phyloP scores from a whole-genome alignment of 2,329 filamentous ascomycete species.

The Trichothecium roseum region DNA sequence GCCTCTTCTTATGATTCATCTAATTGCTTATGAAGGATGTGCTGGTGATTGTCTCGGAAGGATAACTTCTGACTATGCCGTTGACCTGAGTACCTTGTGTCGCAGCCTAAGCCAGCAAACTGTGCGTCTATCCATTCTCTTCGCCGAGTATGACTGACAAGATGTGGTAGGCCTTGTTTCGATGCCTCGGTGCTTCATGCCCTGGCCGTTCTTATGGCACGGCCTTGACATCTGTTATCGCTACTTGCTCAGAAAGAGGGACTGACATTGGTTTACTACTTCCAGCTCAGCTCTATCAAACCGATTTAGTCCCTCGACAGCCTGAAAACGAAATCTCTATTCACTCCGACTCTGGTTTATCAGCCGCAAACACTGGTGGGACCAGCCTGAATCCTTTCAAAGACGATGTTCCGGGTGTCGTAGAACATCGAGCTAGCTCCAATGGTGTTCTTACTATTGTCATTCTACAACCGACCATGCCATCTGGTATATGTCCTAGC shows the following conservation, averaged over 20 bases:
- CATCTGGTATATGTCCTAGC: no score
- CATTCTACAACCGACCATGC: no score
- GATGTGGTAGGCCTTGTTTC: conserved; percentile 1
- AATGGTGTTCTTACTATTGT: conserved; percentile 19
- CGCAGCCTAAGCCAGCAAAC: background rate
- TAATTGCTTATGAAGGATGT: no score
- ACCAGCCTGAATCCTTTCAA: no score
- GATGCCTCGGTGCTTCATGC: conserved; percentile 2
- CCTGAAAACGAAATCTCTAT: no score
- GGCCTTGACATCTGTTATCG: conserved; percentile 1
- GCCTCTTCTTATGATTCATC: no score
- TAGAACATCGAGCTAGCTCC: conserved; percentile 18
- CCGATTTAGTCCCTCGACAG: background rate
- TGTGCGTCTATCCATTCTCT: background rate
- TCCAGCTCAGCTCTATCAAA: background rate
- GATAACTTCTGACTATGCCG: no score
- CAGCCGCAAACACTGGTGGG: no score
- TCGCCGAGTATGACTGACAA: background rate
- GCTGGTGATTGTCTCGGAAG: no score
- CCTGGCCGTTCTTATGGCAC: background rate
- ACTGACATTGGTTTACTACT: conserved; percentile 2
- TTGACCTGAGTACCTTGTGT: no score
- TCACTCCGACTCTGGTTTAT: no score
- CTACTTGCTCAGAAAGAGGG: background rate
- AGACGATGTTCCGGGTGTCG: background rate